Percentiles rank a stretch among this genome's conserved stretches.
Evolutionary conservation across 148 eudicot genomes (phyloP).

Genomic region (Cornus florida): DNA sequence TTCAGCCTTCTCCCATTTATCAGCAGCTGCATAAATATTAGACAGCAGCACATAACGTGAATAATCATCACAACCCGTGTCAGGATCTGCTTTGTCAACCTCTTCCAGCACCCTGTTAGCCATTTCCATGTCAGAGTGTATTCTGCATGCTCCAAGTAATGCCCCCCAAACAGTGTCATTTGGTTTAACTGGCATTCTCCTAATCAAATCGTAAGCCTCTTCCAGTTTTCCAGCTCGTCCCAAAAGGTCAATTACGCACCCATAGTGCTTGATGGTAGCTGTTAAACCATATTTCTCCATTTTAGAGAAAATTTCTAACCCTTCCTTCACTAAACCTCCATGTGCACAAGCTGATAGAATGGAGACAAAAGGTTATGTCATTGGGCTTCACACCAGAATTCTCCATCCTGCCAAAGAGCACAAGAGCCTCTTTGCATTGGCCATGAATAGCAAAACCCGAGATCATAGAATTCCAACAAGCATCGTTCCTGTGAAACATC

Average conservation of each 20-base stretch:
- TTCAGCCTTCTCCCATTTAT: constrained; percentile 67
- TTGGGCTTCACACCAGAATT: constrained; percentile 42
- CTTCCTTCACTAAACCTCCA: constrained; percentile 61
- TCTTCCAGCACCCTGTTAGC: constrained; percentile 42
- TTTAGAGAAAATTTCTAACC: constrained; percentile 47
- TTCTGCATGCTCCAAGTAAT: constrained; percentile 63
- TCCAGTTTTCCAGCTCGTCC: constrained; percentile 60
- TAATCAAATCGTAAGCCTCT: constrained; percentile 56
- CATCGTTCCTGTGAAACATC: constrained; percentile 25
- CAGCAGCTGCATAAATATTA: constrained; percentile 65
- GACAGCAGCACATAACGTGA: constrained; percentile 55
- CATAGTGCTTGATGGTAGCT: constrained; percentile 56
- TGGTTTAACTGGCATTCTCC: constrained; percentile 53
- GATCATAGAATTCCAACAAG: constrained; percentile 71
- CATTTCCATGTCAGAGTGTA: constrained; percentile 35
- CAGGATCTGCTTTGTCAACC: constrained; percentile 19
- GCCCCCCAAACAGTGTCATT: constrained; percentile 63
- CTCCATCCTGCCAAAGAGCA: constrained; percentile 50
- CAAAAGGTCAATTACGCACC: constrained; percentile 64
- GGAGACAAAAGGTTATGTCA: constrained; percentile 49
- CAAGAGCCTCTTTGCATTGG: constrained; percentile 46
- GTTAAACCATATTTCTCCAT: constrained; percentile 50
- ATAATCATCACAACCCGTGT: constrained; percentile 17
- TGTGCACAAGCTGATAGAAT: constrained; percentile 72
- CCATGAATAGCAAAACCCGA: constrained; percentile 66